Evolutionary conservation across 2,329 filamentous ascomycete genomes (phyloP).

Genomic region (Colletotrichum neosansevieriae): DNA sequence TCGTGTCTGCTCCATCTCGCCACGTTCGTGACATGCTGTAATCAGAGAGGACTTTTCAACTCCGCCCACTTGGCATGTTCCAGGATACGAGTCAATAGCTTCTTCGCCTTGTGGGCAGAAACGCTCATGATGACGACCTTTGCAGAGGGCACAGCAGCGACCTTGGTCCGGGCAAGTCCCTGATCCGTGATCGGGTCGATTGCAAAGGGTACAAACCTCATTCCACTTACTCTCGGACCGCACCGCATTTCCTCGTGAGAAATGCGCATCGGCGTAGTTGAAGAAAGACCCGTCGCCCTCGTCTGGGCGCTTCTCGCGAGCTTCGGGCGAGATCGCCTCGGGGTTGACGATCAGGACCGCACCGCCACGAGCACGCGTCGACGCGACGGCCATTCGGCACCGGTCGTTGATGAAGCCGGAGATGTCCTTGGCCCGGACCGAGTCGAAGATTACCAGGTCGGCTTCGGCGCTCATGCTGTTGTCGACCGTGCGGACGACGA

Average conservation of each 20-base stretch:
- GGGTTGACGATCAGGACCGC: constrained; percentile 11
- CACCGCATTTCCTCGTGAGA: too few species aligned
- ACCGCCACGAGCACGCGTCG: constrained; percentile 23
- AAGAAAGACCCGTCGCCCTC: constrained; percentile 2
- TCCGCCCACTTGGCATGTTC: too few species aligned
- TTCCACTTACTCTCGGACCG: too few species aligned
- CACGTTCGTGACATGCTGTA: too few species aligned
- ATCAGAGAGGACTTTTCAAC: too few species aligned
- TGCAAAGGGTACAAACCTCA: too few species aligned
- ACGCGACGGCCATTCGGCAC: constrained; percentile 16
- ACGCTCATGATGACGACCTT: neutral
- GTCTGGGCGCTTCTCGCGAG: neutral
- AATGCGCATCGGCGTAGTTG: neutral
- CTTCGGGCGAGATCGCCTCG: neutral
- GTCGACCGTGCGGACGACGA: constrained; percentile 15
- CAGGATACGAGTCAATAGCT: neutral
- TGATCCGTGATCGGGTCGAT: too few species aligned
- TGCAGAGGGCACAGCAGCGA: neutral
- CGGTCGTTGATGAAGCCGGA: constrained; percentile 22
- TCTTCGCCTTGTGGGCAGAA: neutral
- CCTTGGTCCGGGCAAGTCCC: neutral
- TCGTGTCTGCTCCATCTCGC: too few species aligned
- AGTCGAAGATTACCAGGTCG: constrained; percentile 29
- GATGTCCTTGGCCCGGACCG: constrained; percentile 6
- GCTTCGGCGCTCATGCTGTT: constrained; percentile 29